These are phyloP conservation scores for Testicularia cyperi DNA, from an alignment of 1,284 basidiomycete species.

Conservation along the genomic window DNA sequence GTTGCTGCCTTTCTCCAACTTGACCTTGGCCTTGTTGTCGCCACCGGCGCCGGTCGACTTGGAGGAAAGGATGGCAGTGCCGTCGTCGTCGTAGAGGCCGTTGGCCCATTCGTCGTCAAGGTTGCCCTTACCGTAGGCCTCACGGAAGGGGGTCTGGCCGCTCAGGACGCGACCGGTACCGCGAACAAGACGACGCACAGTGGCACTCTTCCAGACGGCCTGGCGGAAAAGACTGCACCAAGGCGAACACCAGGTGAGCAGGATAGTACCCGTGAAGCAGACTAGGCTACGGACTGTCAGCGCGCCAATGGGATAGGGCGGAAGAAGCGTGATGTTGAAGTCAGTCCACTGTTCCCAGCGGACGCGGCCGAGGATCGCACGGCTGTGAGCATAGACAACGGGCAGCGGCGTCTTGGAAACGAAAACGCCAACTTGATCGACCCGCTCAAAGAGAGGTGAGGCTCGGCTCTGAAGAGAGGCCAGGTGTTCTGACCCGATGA, in stretches of 20 bases:
- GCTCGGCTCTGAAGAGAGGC: slow-evolving; percentile 10
- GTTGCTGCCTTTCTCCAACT: neutral
- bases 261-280: slow-evolving; percentile 46
- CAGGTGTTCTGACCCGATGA: slow-evolving; percentile 13
- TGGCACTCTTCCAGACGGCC: slow-evolving; percentile 56
- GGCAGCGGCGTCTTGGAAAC: slow-evolving; percentile 14
- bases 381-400: slow-evolving; percentile 2
- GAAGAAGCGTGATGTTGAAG: slow-evolving; percentile 38
- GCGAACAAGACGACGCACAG: slow-evolving; percentile 38
- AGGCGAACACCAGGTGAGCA: slow-evolving; percentile 57
- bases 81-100: slow-evolving; percentile 15
- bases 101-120: slow-evolving; percentile 29
- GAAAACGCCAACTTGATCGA: slow-evolving; percentile 5
- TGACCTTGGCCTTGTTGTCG: neutral
- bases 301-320: slow-evolving; percentile 55
- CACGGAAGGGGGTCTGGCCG: slow-evolving; percentile 17
- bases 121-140: slow-evolving; percentile 31
- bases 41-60: too few relatives aligned
- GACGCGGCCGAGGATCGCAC: slow-evolving; percentile 1
- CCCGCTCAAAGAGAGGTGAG: slow-evolving; percentile 9
- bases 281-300: slow-evolving; percentile 50
- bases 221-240: slow-evolving; percentile 54
- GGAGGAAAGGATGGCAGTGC: slow-evolving; percentile 1
- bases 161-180: slow-evolving; percentile 36
- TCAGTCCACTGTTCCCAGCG: slow-evolving; percentile 22